Conservation (phyloP, 306 rosid species). For the Cucumis cinereus region DNA sequence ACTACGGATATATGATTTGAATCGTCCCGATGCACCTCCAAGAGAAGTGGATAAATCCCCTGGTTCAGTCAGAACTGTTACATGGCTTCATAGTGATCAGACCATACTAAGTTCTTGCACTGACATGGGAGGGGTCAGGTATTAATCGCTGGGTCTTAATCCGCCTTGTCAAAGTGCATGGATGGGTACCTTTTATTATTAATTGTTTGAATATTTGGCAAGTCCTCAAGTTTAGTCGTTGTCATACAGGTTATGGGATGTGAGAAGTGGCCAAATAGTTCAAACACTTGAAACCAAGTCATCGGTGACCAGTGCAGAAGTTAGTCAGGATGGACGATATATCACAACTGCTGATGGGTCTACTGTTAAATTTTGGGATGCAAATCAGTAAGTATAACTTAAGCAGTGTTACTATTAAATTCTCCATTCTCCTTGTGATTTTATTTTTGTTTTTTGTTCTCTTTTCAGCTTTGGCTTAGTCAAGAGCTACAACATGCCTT, state of each 20-base stretch:
- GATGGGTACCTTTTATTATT: background rate
- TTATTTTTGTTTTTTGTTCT: background rate
- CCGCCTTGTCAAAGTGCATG: background rate
- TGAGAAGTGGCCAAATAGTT: conserved; percentile 80
- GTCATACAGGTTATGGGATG: conserved; percentile 74
- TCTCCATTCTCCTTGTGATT: background rate
- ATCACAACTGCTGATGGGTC: conserved; percentile 95
- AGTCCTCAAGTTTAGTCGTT: background rate
- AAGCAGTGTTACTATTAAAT: background rate
- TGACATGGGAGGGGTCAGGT: conserved; percentile 98
- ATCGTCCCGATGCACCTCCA: conserved; percentile 89
- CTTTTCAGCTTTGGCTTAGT: conserved; percentile 69
- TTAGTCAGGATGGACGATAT: conserved; percentile 95
- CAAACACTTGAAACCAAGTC: conserved; percentile 87
- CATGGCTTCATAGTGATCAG: conserved; percentile 97
- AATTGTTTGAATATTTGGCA: background rate
- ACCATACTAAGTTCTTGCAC: conserved; percentile 93
- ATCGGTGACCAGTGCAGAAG: conserved; percentile 95
- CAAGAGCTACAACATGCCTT: conserved; percentile 91
- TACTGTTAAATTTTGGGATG: conserved; percentile 97
- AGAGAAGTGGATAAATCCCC: conserved; percentile 93
- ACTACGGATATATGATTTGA: conserved; percentile 84
- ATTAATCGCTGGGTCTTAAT: background rate
- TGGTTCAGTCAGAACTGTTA: conserved; percentile 87
- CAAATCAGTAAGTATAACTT: conserved; percentile 58